Percentiles rank a stretch among this genome's conserved stretches.
Conservation (phyloP, 2,329 filamentous ascomycete species). For the Pseudocercospora crystallina region DNA sequence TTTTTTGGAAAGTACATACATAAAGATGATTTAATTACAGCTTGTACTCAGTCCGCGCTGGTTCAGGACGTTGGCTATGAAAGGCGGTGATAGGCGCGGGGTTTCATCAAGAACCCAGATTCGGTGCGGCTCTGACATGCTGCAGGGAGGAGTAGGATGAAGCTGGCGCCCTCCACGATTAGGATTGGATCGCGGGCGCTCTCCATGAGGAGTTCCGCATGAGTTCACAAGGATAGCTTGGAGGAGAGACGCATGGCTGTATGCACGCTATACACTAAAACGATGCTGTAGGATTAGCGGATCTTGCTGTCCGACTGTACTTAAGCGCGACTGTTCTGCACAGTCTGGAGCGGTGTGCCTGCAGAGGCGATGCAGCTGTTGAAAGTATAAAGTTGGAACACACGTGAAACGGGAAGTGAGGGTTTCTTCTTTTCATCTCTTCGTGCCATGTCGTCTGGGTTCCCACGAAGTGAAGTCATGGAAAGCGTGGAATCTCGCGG, state of each 20-base stretch:
- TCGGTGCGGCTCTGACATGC: conserved; percentile 12
- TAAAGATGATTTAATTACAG: neutral
- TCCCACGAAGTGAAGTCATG: neutral
- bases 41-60: neutral
- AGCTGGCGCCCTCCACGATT: neutral
- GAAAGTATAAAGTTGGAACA: too few relatives aligned
- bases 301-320: too few relatives aligned
- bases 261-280: too few relatives aligned
- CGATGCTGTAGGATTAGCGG: too few relatives aligned
- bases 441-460: too few relatives aligned
- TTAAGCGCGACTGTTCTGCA: too few relatives aligned
- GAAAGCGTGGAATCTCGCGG: neutral
- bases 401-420: too few relatives aligned
- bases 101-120: conserved; percentile 5
- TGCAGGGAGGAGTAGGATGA: too few relatives aligned
- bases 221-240: neutral
- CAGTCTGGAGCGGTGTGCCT: conserved; percentile 3
- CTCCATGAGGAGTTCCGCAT: conserved; percentile 1
- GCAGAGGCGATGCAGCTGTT: neutral
- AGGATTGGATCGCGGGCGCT: conserved; percentile 3
- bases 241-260: neutral
- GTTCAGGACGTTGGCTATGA: too few relatives aligned
- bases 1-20: neutral
- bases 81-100: conserved; percentile 9
- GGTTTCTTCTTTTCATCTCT: too few relatives aligned